Conservation (phyloP, 2,329 filamentous ascomycete genomes). For the Zarea fungicola region DNA sequence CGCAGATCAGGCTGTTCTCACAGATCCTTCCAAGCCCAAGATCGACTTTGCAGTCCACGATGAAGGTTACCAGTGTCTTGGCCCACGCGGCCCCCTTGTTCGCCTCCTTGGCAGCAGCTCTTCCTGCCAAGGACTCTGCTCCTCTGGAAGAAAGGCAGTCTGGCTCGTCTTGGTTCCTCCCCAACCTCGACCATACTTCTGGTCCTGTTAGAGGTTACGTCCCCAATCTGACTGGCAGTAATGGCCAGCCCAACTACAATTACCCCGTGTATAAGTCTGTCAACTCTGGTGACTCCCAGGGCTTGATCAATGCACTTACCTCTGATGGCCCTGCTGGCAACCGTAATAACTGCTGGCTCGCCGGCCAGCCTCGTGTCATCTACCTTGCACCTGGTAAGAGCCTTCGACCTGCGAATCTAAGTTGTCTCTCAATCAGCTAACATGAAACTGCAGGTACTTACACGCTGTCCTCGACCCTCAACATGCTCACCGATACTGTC, state of each 20-base stretch:
- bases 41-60: background rate
- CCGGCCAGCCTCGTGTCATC: constrained; percentile 18
- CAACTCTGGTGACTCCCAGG: constrained; percentile 9
- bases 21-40: background rate
- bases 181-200: constrained; percentile 18
- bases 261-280: constrained; percentile 19
- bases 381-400: constrained; percentile 17
- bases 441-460: constrained; percentile 12
- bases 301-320: constrained; percentile 2
- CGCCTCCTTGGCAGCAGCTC: constrained; percentile 5
- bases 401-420: no score
- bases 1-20: no score
- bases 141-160: constrained; percentile 11
- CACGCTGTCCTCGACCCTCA: constrained; percentile 15
- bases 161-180: constrained; percentile 19
- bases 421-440: background rate
- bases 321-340: constrained; percentile 15
- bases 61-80: constrained; percentile 1
- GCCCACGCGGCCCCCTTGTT: constrained; percentile 1
- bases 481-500: constrained; percentile 54
- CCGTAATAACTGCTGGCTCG: constrained; percentile 17
- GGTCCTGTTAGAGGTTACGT: constrained; percentile 18
- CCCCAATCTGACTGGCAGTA: constrained; percentile 13
- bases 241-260: constrained; percentile 13
- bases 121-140: constrained; percentile 1